These are phyloP conservation scores for Lycium ferocissimum DNA, from an alignment of 257 asterid genomes.

Conservation along the genomic window DNA sequence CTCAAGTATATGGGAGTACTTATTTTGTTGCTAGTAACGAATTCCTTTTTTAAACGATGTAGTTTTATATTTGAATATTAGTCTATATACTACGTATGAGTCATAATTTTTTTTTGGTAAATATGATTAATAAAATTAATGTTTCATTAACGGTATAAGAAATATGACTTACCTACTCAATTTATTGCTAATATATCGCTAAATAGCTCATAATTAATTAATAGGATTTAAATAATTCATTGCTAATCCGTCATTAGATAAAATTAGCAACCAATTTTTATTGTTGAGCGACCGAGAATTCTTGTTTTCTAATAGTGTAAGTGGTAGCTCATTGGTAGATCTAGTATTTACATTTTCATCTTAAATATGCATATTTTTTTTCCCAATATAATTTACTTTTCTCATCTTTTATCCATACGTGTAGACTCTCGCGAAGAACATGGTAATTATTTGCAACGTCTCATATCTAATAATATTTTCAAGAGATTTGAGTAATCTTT, in stretches of 20 bases:
- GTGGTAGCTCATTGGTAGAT: background rate
- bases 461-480: constrained; percentile 37
- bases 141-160: background rate
- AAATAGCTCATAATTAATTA: background rate
- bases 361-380: background rate
- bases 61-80: no score
- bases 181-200: background rate
- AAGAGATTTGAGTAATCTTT: constrained; percentile 30
- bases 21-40: no score
- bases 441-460: constrained; percentile 51
- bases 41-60: no score
- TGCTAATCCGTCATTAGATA: background rate
- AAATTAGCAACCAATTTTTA: background rate
- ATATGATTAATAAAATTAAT: background rate
- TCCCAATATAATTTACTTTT: background rate
- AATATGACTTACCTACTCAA: background rate
- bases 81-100: background rate
- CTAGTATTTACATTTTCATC: background rate
- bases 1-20: no score
- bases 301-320: background rate
- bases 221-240: background rate
- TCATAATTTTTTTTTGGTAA: background rate
- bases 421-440: constrained; percentile 33
- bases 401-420: background rate
- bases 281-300: background rate